Evolutionary conservation across 1,284 basidiomycete species (phyloP).

Genomic region (Sanguinoderma infundibulare): DNA sequence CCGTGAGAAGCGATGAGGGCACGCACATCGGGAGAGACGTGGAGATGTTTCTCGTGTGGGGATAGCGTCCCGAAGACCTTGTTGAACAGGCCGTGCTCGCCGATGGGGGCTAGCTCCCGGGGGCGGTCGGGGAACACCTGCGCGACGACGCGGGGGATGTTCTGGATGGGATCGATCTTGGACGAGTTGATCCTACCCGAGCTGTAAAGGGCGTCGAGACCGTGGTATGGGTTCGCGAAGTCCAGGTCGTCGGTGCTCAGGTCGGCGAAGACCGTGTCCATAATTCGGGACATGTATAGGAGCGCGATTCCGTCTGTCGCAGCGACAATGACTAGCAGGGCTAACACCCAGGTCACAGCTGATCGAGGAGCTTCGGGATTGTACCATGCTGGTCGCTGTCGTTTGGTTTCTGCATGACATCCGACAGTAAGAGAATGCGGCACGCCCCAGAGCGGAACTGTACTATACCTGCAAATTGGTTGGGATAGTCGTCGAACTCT

Average conservation of each 20-base stretch:
- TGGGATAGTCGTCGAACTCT: neutral
- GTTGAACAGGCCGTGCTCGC: conserved; percentile 27
- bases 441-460: too few relatives aligned
- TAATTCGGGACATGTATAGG: conserved; percentile 26
- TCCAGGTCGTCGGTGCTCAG: conserved; percentile 21
- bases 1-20: neutral
- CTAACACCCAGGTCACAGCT: conserved; percentile 11
- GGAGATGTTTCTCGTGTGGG: conserved; percentile 29
- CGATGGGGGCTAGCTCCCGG: conserved; percentile 26
- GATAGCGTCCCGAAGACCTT: conserved; percentile 26
- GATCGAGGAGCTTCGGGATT: neutral
- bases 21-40: conserved; percentile 23
- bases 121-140: conserved; percentile 27
- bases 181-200: conserved; percentile 25
- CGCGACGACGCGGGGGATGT: conserved; percentile 28
- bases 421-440: neutral
- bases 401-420: neutral
- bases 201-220: conserved; percentile 32
- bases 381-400: conserved; percentile 1
- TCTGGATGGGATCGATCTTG: conserved; percentile 26
- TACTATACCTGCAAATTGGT: neutral
- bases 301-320: conserved; percentile 17
- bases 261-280: conserved; percentile 21
- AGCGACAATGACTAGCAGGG: conserved; percentile 16
- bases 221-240: conserved; percentile 30